Percentiles rank a stretch among this genome's conserved stretches.
These are phyloP conservation scores for Colletotrichum sp. DNA, from an alignment of 2,329 filamentous ascomycete species.

Conservation along the genomic window DNA sequence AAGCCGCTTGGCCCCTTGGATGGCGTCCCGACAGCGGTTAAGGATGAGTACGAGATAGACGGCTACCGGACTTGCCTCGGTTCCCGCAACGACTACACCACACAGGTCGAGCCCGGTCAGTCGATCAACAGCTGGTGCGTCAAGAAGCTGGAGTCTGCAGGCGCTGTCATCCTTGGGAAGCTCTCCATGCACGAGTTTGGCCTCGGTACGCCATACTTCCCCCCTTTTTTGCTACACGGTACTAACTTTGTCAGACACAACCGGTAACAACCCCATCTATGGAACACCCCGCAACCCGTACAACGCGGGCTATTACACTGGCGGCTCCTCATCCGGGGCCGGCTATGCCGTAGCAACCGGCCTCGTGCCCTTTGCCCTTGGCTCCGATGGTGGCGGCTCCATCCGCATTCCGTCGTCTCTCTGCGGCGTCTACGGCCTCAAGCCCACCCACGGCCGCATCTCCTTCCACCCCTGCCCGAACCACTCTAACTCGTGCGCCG, in stretches of 20 bases:
- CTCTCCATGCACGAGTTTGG: conserved; percentile 79
- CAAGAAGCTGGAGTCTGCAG: conserved; percentile 68
- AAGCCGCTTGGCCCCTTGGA: conserved; percentile 69
- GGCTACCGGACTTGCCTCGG: conserved; percentile 74
- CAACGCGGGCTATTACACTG: conserved; percentile 75
- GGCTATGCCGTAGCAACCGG: conserved; percentile 74
- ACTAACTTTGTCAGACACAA: conserved; percentile 56
- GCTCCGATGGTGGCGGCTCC: conserved; percentile 75
- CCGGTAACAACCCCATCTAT: conserved; percentile 74
- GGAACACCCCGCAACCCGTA: conserved; percentile 81
- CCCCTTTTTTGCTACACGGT: not conserved
- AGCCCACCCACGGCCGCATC: conserved; percentile 71
- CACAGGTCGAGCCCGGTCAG: conserved; percentile 39
- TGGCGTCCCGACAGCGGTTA: conserved; percentile 75
- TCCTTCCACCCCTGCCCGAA: conserved; percentile 65
- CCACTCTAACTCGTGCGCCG: conserved; percentile 65
- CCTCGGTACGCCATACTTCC: conserved; percentile 52
- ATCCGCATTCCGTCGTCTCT: conserved; percentile 76
- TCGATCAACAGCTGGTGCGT: conserved; percentile 71
- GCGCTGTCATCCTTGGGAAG: conserved; percentile 44
- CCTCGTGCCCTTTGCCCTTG: conserved; percentile 73
- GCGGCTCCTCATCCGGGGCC: conserved; percentile 77
- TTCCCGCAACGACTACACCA: conserved; percentile 64
- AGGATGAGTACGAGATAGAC: conserved; percentile 78
- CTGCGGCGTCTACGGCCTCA: conserved; percentile 77